A percentile compares a stretch with the other conserved stretches of the same genome.
These are phyloP conservation scores for Corymbia maculata DNA, from an alignment of 345 rosid species.

Conservation along the genomic window DNA sequence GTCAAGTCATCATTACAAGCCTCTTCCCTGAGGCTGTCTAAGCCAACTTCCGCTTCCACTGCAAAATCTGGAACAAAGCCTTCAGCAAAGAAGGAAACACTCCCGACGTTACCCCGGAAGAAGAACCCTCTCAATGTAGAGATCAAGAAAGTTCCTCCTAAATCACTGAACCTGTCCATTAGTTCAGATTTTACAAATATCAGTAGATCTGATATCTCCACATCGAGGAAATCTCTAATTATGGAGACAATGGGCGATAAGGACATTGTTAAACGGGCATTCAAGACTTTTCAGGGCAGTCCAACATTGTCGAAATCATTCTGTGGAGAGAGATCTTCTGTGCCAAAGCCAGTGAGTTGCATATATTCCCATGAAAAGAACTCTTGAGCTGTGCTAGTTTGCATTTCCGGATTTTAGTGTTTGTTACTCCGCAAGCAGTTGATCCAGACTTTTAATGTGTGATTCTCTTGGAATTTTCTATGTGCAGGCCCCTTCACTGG, in stretches of 20 bases:
- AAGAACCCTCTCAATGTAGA: constrained; percentile 18
- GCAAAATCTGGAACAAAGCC: constrained; percentile 22
- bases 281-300: constrained; percentile 67
- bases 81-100: constrained; percentile 9
- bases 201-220: constrained; percentile 20
- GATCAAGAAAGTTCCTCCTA: constrained; percentile 54
- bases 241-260: constrained; percentile 98
- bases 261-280: constrained; percentile 82
- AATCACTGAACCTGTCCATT: constrained; percentile 68
- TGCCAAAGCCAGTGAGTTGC: constrained; percentile 41
- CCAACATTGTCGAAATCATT: constrained; percentile 32
- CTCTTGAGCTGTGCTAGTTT: not conserved
- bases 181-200: constrained; percentile 35
- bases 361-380: not conserved
- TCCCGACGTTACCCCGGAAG: not conserved
- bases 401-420: not conserved
- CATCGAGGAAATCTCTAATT: constrained; percentile 51
- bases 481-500: constrained; percentile 29
- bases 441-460: not conserved
- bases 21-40: constrained; percentile 10
- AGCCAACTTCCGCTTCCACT: constrained; percentile 26
- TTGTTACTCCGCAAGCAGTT: not conserved
- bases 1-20: not conserved
- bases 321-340: constrained; percentile 24
- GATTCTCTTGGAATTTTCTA: not conserved